phyloP scores from a whole-genome alignment of 2,329 filamentous ascomycete species.

The Ascochyta lentis region DNA sequence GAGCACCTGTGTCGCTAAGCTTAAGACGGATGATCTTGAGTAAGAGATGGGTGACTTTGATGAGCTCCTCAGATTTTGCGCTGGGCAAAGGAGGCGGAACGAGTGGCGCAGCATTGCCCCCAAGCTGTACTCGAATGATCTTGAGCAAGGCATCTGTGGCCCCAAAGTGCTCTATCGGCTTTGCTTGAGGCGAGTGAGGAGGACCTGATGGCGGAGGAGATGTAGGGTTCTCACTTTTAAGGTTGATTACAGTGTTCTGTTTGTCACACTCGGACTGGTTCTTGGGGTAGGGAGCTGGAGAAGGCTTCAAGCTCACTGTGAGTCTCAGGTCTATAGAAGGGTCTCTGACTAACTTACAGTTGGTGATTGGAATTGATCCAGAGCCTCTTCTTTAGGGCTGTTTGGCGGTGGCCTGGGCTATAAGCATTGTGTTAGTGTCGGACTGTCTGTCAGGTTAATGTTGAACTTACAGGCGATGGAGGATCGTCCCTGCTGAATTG shows the following conservation, averaged over 20 bases:
- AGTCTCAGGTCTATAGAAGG: neutral
- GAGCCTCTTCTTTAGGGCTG: neutral
- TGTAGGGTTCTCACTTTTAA: neutral
- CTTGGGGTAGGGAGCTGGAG: neutral
- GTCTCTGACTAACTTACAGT: neutral
- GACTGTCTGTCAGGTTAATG: neutral
- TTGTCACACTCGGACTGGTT: neutral
- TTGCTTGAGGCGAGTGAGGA: neutral
- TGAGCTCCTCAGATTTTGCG: neutral
- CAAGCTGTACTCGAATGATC: neutral
- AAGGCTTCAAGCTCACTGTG: neutral
- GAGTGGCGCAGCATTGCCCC: neutral
- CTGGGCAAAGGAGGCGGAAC: neutral
- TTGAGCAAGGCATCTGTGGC: neutral
- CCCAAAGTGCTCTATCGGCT: neutral
- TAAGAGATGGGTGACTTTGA: neutral
- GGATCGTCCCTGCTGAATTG: slow-evolving; percentile 2
- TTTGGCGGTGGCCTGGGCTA: slow-evolving; percentile 6
- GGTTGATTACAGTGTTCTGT: neutral
- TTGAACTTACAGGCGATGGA: neutral
- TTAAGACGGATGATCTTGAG: neutral
- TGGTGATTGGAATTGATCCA: neutral
- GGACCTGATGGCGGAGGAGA: neutral
- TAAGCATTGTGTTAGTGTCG: neutral
- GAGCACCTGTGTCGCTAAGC: neutral